phyloP scores from a whole-genome alignment of 2,329 filamentous ascomycete genomes.

The Dactylellina sp. region DNA sequence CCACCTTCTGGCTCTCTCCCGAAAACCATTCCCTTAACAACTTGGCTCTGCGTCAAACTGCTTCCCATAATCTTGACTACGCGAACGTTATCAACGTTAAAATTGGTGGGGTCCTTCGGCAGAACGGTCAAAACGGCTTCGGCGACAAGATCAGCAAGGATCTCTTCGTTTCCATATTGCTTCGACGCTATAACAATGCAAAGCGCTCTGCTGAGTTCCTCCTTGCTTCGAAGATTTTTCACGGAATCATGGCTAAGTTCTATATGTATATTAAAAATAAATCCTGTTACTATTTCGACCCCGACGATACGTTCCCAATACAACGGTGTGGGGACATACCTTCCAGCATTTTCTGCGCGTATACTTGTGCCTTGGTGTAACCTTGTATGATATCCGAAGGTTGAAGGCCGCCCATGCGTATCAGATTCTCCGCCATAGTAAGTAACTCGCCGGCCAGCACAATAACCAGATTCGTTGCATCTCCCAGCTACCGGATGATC shows the following conservation, averaged over 20 bases:
- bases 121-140: constrained; percentile 87
- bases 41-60: constrained; percentile 89
- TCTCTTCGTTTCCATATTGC: constrained; percentile 92
- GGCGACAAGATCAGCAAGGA: constrained; percentile 85
- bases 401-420: constrained; percentile 91
- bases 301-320: too few species aligned
- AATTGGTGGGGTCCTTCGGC: constrained; percentile 93
- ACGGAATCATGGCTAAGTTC: constrained; percentile 92
- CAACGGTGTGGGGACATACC: constrained; percentile 64
- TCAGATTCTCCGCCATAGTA: constrained; percentile 94
- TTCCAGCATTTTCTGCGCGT: constrained; percentile 85
- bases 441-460: constrained; percentile 93
- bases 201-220: constrained; percentile 93
- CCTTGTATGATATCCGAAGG: constrained; percentile 96
- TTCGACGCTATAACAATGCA: constrained; percentile 96
- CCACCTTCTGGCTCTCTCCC: constrained; percentile 88
- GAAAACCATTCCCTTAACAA: constrained; percentile 99
- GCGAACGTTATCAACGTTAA: constrained; percentile 98
- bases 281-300: constrained; percentile 1
- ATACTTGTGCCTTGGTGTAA: constrained; percentile 93
- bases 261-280: constrained; percentile 60
- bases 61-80: constrained; percentile 99
- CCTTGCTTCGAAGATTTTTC: constrained; percentile 80
- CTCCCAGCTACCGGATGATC: constrained; percentile 79
- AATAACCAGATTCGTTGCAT: constrained; percentile 97